phyloP scores from a whole-genome alignment of 441 rosid species.

The Corymbia calophylla region DNA sequence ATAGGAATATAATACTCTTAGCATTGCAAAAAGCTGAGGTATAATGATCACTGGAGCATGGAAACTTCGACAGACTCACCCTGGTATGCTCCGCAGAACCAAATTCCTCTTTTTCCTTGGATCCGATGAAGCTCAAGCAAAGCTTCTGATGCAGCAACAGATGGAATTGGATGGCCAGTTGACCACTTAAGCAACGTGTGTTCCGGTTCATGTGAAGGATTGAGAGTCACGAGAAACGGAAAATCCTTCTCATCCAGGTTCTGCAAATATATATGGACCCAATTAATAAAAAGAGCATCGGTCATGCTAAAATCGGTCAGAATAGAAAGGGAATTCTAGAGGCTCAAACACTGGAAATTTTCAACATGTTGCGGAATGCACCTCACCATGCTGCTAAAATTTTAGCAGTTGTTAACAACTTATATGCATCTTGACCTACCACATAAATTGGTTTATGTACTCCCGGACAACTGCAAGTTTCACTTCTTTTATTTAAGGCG shows the following conservation, averaged over 20 bases:
- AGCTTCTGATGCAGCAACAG: conserved; percentile 74
- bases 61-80: conserved; percentile 20
- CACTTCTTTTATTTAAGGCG: neutral
- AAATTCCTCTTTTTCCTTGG: conserved; percentile 73
- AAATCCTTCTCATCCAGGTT: conserved; percentile 55
- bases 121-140: conserved; percentile 56
- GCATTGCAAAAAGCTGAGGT: neutral
- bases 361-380: neutral
- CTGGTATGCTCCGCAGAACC: conserved; percentile 91
- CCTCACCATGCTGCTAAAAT: neutral
- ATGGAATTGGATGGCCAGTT: conserved; percentile 78
- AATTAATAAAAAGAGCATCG: neutral
- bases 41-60: neutral
- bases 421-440: neutral
- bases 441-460: neutral
- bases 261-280: conserved; percentile 24
- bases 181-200: conserved; percentile 59
- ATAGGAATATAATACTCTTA: neutral
- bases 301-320: neutral
- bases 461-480: neutral
- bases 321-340: neutral
- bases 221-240: conserved; percentile 72
- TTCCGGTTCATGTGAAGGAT: conserved; percentile 54
- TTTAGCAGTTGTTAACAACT: neutral
- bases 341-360: neutral